A percentile compares a stretch with the other conserved stretches of the same genome.
These are phyloP conservation scores for Xylaria sp. DNA, from an alignment of 2,329 filamentous ascomycete species.

Conservation along the genomic window DNA sequence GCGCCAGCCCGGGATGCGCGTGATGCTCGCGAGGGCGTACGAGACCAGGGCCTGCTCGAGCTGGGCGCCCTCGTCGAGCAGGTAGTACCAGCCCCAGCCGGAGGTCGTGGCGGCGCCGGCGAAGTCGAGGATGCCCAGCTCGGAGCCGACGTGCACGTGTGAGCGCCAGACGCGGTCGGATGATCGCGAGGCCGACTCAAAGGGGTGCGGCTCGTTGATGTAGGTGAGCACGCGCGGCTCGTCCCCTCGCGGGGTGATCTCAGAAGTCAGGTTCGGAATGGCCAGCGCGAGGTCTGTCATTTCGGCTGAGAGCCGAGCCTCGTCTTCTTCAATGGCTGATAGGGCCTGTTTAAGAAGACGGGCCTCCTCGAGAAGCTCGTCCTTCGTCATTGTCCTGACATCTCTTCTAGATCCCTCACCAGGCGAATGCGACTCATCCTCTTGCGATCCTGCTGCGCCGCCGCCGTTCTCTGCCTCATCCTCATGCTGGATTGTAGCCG, in stretches of 20 bases:
- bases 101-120: slow-evolving; percentile 80
- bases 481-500: slow-evolving; percentile 57
- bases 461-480: slow-evolving; percentile 53
- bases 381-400: slow-evolving; percentile 52
- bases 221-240: slow-evolving; percentile 75
- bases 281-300: slow-evolving; percentile 80
- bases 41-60: slow-evolving; percentile 95
- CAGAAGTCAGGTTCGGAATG: slow-evolving; percentile 87
- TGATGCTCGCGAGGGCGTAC: slow-evolving; percentile 81
- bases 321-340: slow-evolving; percentile 67
- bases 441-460: slow-evolving; percentile 6
- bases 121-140: slow-evolving; percentile 93
- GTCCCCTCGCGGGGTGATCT: slow-evolving; percentile 76
- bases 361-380: slow-evolving; percentile 71
- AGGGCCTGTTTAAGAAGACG: slow-evolving; percentile 72
- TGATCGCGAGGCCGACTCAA: slow-evolving; percentile 42
- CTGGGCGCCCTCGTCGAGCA: slow-evolving; percentile 89
- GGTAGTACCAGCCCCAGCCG: slow-evolving; percentile 98
- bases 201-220: slow-evolving; percentile 77
- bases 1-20: slow-evolving; percentile 72
- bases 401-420: slow-evolving; percentile 49
- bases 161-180: slow-evolving; percentile 70
- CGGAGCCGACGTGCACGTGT: slow-evolving; percentile 86
- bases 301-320: slow-evolving; percentile 68
- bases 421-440: slow-evolving; percentile 10